Evolutionary conservation across 1,139 yeast species (phyloP).

Genomic region (Yamadazyma jaroonii): DNA sequence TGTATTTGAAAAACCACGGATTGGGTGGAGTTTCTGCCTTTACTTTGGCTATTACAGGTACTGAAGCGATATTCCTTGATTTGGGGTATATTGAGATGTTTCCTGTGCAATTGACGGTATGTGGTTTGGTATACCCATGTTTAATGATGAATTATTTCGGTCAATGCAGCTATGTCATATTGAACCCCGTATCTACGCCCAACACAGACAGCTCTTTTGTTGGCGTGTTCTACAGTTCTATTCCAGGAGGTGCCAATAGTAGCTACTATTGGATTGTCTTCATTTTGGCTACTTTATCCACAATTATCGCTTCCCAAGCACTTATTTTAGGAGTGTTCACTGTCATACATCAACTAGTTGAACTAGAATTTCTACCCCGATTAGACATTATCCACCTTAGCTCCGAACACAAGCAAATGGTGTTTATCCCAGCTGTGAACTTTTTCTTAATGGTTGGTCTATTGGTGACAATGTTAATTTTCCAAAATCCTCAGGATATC

Average conservation of each 20-base stretch:
- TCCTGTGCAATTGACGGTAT: conserved; percentile 48
- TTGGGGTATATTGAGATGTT: conserved; percentile 52
- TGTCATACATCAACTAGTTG: conserved; percentile 50
- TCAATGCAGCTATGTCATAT: conserved; percentile 48
- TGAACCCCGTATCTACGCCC: conserved; percentile 6
- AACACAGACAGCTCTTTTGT: no score
- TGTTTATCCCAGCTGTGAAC: conserved; percentile 50
- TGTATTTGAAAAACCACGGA: conserved; percentile 35
- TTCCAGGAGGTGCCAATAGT: conserved; percentile 45
- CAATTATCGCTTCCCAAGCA: conserved; percentile 61
- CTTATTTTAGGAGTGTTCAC: conserved; percentile 55
- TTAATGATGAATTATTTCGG: conserved; percentile 53
- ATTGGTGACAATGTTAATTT: conserved; percentile 49
- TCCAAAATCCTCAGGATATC: conserved; percentile 46
- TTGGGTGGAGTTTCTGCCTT: conserved; percentile 49
- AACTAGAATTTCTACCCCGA: conserved; percentile 53
- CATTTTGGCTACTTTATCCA: conserved; percentile 50
- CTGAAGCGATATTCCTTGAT: conserved; percentile 65
- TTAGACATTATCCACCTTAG: conserved; percentile 46
- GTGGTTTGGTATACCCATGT: conserved; percentile 49
- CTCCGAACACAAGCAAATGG: conserved; percentile 34
- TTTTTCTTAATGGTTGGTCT: conserved; percentile 51
- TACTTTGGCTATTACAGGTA: conserved; percentile 56
- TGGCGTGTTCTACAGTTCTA: conserved; percentile 38
- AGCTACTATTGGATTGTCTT: conserved; percentile 52